These are phyloP conservation scores for Allium fistulosum DNA, from an alignment of 106 monocot species.

Conservation along the genomic window DNA sequence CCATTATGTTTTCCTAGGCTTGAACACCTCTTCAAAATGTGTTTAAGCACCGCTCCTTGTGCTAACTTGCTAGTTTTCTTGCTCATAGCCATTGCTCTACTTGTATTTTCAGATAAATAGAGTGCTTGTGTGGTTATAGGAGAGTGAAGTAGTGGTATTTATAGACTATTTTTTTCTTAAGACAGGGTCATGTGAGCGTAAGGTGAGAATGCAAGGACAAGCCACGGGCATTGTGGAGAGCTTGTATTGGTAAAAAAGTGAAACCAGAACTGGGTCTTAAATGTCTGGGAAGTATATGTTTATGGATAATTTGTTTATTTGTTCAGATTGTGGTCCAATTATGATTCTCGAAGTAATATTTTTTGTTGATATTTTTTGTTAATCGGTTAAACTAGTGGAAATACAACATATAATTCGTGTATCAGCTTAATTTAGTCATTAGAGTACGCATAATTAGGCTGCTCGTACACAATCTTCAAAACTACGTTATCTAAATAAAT, in stretches of 20 bases:
- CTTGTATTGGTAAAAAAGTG: neutral
- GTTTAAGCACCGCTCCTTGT: conserved; percentile 10
- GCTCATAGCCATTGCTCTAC: conserved; percentile 23
- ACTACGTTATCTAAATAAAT: too few species aligned
- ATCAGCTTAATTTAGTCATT: too few species aligned
- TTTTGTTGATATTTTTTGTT: too few species aligned
- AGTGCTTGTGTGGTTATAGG: neutral
- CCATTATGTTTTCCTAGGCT: conserved; percentile 22
- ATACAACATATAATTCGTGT: too few species aligned
- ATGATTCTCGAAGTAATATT: too few species aligned
- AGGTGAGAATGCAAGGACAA: neutral
- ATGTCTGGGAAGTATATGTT: too few species aligned
- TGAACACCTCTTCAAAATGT: conserved; percentile 52
- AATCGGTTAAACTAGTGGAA: too few species aligned
- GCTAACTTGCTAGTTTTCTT: conserved; percentile 27
- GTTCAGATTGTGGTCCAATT: too few species aligned
- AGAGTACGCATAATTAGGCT: too few species aligned
- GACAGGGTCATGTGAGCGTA: conserved; percentile 8
- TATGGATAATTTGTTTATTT: neutral
- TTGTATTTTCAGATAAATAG: neutral
- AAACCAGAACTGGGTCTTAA: too few species aligned
- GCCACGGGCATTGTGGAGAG: conserved; percentile 4
- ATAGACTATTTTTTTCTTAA: neutral
- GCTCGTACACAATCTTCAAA: too few species aligned
- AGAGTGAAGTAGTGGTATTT: neutral